Evolutionary conservation across 805 yeast species (phyloP), one percentile per base, ranked within the genome.

Genomic region (Saccharomycopsis guyanensis): DNA sequence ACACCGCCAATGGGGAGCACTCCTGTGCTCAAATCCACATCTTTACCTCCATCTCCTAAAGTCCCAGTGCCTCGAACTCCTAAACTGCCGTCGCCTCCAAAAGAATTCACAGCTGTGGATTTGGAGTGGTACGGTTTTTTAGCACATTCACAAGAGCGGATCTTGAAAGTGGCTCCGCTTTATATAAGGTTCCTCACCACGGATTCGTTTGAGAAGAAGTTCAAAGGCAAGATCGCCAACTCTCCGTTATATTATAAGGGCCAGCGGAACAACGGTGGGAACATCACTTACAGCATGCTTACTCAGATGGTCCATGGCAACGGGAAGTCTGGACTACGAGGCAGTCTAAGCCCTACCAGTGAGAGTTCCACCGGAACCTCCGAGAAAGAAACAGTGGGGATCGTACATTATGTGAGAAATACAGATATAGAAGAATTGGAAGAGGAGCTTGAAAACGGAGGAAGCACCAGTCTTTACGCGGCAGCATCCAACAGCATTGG

Each of bases 181-280:
- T 59, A 63, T 18, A 71, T 68, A 0, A 58, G 59, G 3, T 66
- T 61, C 48, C 66, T 66, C 19, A 40, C 61, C 1, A 70, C 76
- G 0, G 77, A 70, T 5, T 46, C 47, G 1, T 76, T 77, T 56
- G 80, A 76, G 50, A 69, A 64, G 56, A 73, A 66, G 46, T 66
- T 73, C 54, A 70, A 63, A 50, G 82, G 82, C 0, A 63, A 65
- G 55, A 54, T 76, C 24, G 75, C 72, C 39, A 76, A 74, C 42
- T 66, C 79, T 1, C 82, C 83, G 0, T 60, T 77, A 5, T 66
- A 65, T 46, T 57, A 54, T 27, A 62, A 59, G 41, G 56, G 56
- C 2, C 54, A 56, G 31, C 63, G 64, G 42, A 42, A 24, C 19
- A 46, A 25, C 13, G 34, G 35, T 15, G 40, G 32, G n/a, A 48